Conservation (phyloP, 768 basidiomycete species). For the Mycena vitilis region DNA sequence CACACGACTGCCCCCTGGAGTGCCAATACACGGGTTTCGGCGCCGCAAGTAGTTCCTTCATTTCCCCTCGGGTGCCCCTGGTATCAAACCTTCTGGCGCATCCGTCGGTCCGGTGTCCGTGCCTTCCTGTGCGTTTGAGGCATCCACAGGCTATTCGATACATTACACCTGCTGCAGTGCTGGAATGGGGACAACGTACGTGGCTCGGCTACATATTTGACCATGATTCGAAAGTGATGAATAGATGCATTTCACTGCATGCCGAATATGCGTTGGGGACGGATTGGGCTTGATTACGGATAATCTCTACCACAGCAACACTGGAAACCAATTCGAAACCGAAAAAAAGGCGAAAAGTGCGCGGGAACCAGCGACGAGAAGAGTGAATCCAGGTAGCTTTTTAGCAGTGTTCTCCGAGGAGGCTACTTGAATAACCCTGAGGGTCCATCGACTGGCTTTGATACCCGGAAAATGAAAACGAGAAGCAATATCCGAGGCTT, state of each 20-base stretch:
- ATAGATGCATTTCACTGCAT: too few species aligned
- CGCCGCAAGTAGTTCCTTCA: not conserved
- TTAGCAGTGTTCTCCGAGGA: constrained; percentile 29
- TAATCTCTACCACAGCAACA: not conserved
- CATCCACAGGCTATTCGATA: not conserved
- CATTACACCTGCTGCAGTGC: not conserved
- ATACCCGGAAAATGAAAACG: constrained; percentile 31
- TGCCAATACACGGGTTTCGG: too few species aligned
- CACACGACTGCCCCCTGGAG: too few species aligned
- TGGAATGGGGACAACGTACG: too few species aligned
- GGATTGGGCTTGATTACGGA: not conserved
- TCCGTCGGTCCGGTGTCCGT: not conserved
- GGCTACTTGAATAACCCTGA: constrained; percentile 15
- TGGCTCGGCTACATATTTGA: too few species aligned
- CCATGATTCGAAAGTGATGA: too few species aligned
- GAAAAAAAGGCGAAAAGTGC: constrained; percentile 11
- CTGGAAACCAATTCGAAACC: not conserved
- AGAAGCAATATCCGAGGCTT: constrained; percentile 28
- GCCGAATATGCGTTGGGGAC: too few species aligned
- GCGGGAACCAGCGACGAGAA: constrained; percentile 20
- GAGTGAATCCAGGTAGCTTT: constrained; percentile 22
- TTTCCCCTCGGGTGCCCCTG: constrained; percentile 2
- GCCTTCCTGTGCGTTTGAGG: not conserved
- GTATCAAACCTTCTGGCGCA: not conserved
- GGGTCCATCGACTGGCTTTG: constrained; percentile 8